These are phyloP conservation scores for Lablab purpureus DNA, from an alignment of 306 rosid species.

Conservation along the genomic window DNA sequence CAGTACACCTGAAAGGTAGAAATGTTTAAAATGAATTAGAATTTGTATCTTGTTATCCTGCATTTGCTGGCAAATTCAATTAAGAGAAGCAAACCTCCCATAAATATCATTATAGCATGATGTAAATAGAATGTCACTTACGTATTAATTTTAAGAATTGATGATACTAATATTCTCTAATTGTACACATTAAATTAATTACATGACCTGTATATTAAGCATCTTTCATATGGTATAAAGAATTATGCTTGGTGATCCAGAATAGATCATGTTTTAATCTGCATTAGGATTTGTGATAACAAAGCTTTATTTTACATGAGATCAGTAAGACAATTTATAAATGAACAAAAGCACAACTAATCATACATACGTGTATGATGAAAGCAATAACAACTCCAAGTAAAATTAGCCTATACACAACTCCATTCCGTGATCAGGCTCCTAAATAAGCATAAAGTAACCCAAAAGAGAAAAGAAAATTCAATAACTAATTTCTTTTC, in stretches of 20 bases:
- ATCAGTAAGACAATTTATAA: background rate
- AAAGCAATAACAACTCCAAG: background rate
- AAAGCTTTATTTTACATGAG: background rate
- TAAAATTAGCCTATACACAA: slow-evolving; percentile 17
- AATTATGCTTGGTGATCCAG: background rate
- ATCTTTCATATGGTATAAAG: slow-evolving; percentile 21
- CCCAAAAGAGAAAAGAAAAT: background rate
- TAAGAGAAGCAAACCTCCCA: slow-evolving; percentile 25
- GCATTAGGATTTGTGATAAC: background rate
- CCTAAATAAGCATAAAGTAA: background rate
- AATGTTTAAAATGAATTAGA: slow-evolving; percentile 34
- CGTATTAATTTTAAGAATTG: background rate
- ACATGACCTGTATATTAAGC: slow-evolving; percentile 13
- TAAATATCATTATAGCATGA: slow-evolving; percentile 19
- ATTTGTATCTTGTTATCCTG: slow-evolving; percentile 15
- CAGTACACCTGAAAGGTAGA: slow-evolving; percentile 66
- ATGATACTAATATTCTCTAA: background rate
- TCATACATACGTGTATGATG: background rate
- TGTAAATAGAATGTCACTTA: background rate
- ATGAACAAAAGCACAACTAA: background rate
- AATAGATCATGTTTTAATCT: slow-evolving; percentile 24
- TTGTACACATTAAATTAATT: background rate
- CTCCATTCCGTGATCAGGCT: slow-evolving; percentile 14
- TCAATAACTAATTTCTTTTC: background rate
- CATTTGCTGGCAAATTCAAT: slow-evolving; percentile 9